Conservation (phyloP, 768 basidiomycete species). For the Russula emetica region DNA sequence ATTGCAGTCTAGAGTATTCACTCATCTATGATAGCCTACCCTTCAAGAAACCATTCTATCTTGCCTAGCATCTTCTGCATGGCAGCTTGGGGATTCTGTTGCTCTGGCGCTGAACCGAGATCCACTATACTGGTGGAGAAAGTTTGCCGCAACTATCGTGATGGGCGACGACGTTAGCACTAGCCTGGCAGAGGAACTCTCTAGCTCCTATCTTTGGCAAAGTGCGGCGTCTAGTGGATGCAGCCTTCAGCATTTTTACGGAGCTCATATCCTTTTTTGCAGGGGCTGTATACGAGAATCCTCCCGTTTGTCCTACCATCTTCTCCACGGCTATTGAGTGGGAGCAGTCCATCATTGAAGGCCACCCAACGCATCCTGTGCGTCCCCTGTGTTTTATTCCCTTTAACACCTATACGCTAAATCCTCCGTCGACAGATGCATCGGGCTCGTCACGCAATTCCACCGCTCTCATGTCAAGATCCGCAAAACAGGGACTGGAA, state of each 20-base stretch:
- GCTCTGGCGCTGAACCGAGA: constrained; percentile 33
- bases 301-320: constrained; percentile 42
- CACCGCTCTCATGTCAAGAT: constrained; percentile 21
- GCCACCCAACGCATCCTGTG: constrained; percentile 59
- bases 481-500: constrained; percentile 44
- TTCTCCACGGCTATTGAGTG: constrained; percentile 45
- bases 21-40: constrained; percentile 26
- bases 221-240: constrained; percentile 32
- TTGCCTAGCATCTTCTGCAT: constrained; percentile 36
- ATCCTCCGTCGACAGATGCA: constrained; percentile 45
- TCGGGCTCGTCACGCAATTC: constrained; percentile 43
- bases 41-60: constrained; percentile 35
- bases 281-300: constrained; percentile 41
- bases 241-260: neutral
- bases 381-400: constrained; percentile 18
- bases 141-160: constrained; percentile 40
- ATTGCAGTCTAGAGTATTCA: neutral
- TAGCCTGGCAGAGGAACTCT: constrained; percentile 41
- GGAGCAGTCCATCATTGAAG: constrained; percentile 56
- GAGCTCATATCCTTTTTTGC: neutral
- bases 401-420: neutral
- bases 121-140: constrained; percentile 42
- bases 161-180: constrained; percentile 35
- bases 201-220: constrained; percentile 45
- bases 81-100: constrained; percentile 38